Evolutionary conservation across 2,329 filamentous ascomycete species (phyloP).

Genomic region (Colletotrichum melonis): DNA sequence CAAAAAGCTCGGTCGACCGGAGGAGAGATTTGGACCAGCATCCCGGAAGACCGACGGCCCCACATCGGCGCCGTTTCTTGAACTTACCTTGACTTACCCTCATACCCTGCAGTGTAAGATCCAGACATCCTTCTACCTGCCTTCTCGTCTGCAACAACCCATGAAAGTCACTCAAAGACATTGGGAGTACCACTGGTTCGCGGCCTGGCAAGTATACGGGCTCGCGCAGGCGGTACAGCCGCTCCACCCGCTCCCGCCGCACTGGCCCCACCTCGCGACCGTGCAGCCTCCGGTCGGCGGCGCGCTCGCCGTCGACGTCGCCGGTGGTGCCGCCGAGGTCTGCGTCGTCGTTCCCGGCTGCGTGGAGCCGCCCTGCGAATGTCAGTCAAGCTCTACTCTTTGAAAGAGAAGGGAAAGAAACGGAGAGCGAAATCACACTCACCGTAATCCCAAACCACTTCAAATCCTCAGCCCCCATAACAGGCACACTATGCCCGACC

Average conservation of each 20-base stretch:
- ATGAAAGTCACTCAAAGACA: conserved; percentile 10
- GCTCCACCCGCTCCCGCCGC: conserved; percentile 36
- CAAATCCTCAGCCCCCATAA: conserved; percentile 43
- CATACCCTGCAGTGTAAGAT: not conserved
- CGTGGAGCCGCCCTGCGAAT: conserved; percentile 1
- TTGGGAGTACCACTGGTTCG: conserved; percentile 37
- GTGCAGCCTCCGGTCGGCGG: conserved; percentile 25
- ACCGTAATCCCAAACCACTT: conserved; percentile 40
- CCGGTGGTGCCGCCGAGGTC: conserved; percentile 24
- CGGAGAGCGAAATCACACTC: rapidly evolving
- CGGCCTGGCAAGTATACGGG: conserved; percentile 31
- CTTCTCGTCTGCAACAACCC: too few relatives aligned
- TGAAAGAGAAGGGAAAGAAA: too few relatives aligned
- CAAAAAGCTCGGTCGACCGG: not conserved
- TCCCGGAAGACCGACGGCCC: too few relatives aligned
- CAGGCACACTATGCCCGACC: conserved; percentile 46
- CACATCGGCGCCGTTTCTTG: not conserved
- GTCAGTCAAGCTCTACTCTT: not conserved
- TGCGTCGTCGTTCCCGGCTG: conserved; percentile 30
- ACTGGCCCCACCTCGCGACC: conserved; percentile 35
- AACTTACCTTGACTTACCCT: not conserved
- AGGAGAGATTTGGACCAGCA: not conserved
- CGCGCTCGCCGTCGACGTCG: conserved; percentile 28
- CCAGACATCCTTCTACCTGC: not conserved
- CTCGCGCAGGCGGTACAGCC: conserved; percentile 31